Percentiles rank a stretch among this genome's conserved stretches.
Conservation (phyloP, 768 basidiomycete genomes). For the Auricularia heimuer region DNA sequence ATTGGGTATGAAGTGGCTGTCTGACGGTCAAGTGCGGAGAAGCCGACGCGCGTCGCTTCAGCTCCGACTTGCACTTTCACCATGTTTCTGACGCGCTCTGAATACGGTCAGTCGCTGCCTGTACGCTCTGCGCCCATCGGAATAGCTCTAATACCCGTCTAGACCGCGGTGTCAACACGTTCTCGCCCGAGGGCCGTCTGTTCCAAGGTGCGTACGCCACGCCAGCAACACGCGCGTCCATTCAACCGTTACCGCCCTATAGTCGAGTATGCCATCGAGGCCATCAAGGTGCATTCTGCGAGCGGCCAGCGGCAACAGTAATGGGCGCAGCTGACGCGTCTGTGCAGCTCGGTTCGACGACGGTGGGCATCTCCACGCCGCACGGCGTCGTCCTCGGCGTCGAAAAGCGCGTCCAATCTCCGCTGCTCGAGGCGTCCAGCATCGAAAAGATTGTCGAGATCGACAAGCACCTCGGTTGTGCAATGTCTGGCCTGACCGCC, state of each 20-base stretch:
- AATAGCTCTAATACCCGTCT: too few species aligned
- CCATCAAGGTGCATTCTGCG: conserved; percentile 66
- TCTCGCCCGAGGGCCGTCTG: conserved; percentile 95
- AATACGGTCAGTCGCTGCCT: conserved; percentile 48
- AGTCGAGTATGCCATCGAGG: conserved; percentile 99
- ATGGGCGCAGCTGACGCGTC: not conserved
- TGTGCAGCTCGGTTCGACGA: conserved; percentile 87
- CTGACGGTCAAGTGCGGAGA: not conserved
- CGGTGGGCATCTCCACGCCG: conserved; percentile 86
- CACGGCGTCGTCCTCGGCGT: conserved; percentile 90
- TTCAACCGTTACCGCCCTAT: not conserved
- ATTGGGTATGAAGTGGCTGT: too few species aligned
- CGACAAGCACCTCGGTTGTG: conserved; percentile 90
- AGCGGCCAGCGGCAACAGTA: not conserved
- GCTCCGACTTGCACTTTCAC: not conserved
- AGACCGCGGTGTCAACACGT: conserved; percentile 98
- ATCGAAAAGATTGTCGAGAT: conserved; percentile 99
- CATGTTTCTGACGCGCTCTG: conserved; percentile 94
- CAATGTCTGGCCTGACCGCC: conserved; percentile 95
- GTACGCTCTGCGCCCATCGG: not conserved
- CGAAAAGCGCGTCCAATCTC: conserved; percentile 97
- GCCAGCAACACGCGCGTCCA: conserved; percentile 3
- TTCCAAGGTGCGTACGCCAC: conserved; percentile 70
- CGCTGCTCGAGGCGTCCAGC: conserved; percentile 86
- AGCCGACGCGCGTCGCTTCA: conserved; percentile 1